phyloP scores from a whole-genome alignment of 1,139 yeast genomes.

The Fermentozyma sake region DNA sequence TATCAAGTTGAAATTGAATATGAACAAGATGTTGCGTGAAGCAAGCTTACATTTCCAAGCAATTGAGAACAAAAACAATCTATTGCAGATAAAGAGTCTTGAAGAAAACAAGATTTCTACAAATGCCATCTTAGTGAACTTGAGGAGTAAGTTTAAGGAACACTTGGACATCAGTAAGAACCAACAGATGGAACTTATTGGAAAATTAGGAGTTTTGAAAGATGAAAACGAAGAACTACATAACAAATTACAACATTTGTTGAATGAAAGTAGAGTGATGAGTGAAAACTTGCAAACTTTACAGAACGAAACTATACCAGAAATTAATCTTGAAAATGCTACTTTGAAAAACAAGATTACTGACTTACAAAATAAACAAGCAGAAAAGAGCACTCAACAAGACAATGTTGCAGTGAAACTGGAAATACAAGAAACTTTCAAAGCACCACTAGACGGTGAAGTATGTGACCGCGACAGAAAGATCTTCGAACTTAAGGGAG shows the following conservation, averaged over 20 bases:
- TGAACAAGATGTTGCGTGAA: conserved; percentile 24
- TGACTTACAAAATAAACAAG: conserved; percentile 5
- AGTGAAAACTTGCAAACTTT: conserved; percentile 2
- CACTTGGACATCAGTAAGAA: too few species aligned
- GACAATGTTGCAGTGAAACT: conserved; percentile 3
- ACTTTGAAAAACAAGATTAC: conserved; percentile 3
- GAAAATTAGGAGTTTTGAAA: background rate
- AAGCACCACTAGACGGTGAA: background rate
- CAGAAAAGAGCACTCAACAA: conserved; percentile 5
- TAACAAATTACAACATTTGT: background rate
- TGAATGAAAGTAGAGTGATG: background rate
- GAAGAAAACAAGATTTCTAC: conserved; percentile 4
- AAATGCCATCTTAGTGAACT: conserved; percentile 7
- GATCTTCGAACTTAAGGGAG: conserved; percentile 16
- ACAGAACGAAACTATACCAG: conserved; percentile 13
- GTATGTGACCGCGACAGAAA: conserved; percentile 6
- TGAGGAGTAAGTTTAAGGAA: background rate
- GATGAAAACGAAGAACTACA: conserved; percentile 1
- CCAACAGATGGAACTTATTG: background rate
- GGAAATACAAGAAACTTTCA: background rate
- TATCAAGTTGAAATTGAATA: conserved; percentile 27
- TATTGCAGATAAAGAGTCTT: conserved; percentile 6
- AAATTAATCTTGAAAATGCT: conserved; percentile 16
- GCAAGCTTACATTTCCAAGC: conserved; percentile 4
- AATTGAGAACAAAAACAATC: conserved; percentile 6